Evolutionary conservation across 129 eudicot species (phyloP).

Genomic region (Logfia minima): DNA sequence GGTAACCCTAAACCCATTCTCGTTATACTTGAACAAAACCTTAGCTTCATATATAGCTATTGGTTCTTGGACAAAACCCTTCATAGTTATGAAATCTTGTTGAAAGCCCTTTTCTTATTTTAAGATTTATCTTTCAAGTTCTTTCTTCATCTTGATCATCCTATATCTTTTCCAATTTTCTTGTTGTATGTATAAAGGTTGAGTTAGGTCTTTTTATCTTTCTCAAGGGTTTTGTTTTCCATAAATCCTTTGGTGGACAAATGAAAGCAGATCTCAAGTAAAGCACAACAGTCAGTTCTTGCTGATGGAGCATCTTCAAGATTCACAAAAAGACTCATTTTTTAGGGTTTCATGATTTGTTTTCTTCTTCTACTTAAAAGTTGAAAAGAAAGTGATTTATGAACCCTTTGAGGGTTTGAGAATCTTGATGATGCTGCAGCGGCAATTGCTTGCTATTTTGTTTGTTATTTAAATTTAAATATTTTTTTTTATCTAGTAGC

Average conservation of each 20-base stretch:
- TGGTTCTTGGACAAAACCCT: slow-evolving; percentile 19
- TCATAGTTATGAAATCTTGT: slow-evolving; percentile 6
- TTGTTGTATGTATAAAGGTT: background rate
- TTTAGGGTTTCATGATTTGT: slow-evolving; percentile 41
- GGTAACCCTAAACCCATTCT: slow-evolving; percentile 35
- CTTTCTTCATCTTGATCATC: background rate
- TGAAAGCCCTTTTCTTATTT: slow-evolving; percentile 12
- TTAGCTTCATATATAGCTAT: slow-evolving; percentile 3
- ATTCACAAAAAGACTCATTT: slow-evolving; percentile 46
- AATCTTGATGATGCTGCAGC: slow-evolving; percentile 92
- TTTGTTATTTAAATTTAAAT: background rate
- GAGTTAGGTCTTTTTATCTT: background rate
- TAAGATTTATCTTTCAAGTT: background rate
- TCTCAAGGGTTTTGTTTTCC: slow-evolving; percentile 2
- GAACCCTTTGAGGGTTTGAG: slow-evolving; percentile 43
- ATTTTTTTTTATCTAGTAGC: background rate
- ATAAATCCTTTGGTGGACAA: background rate
- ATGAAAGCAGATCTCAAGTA: slow-evolving; percentile 24
- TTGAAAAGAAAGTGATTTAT: slow-evolving; percentile 13
- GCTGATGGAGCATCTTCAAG: slow-evolving; percentile 72
- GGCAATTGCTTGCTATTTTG: slow-evolving; percentile 46
- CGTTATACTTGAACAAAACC: slow-evolving; percentile 26
- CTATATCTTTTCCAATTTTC: background rate
- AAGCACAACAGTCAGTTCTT: slow-evolving; percentile 44
- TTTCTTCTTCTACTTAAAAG: slow-evolving; percentile 9